Evolutionary conservation across 805 yeast species (phyloP).

Genomic region (Candida argentea): DNA sequence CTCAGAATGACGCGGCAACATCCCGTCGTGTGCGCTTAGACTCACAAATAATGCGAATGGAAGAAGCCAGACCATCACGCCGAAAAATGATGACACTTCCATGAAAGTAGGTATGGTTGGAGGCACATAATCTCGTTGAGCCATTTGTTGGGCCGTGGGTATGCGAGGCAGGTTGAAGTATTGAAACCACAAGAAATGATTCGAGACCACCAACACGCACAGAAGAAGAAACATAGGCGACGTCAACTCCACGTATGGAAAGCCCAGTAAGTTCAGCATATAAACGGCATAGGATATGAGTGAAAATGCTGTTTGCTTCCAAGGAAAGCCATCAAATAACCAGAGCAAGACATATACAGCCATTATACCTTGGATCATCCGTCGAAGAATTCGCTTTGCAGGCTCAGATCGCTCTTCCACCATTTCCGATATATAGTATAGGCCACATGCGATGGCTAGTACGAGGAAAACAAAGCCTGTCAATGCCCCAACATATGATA

Average conservation of each 20-base stretch:
- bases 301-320: slow-evolving; percentile 55
- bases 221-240: slow-evolving; percentile 63
- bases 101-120: slow-evolving; percentile 72
- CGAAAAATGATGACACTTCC: slow-evolving; percentile 93
- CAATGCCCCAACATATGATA: slow-evolving; percentile 28
- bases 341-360: slow-evolving; percentile 44
- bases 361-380: slow-evolving; percentile 56
- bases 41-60: slow-evolving; percentile 91
- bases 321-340: slow-evolving; percentile 74
- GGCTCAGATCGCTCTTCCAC: slow-evolving; percentile 91
- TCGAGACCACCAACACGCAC: slow-evolving; percentile 61
- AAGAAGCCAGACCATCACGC: slow-evolving; percentile 84
- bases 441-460: slow-evolving; percentile 71
- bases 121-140: slow-evolving; percentile 48
- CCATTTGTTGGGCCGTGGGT: slow-evolving; percentile 56
- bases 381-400: slow-evolving; percentile 58
- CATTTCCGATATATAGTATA: slow-evolving; percentile 82
- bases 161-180: slow-evolving; percentile 65
- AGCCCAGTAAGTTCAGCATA: slow-evolving; percentile 63
- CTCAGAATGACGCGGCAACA: slow-evolving; percentile 50
- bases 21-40: slow-evolving; percentile 83
- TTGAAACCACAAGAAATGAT: slow-evolving; percentile 86
- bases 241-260: slow-evolving; percentile 73
- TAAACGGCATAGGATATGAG: slow-evolving; percentile 64
- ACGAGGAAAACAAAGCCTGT: slow-evolving; percentile 32